These are phyloP conservation scores for Phialemoniopsis sp. DNA, from an alignment of 2,329 filamentous ascomycete species.

Conservation along the genomic window DNA sequence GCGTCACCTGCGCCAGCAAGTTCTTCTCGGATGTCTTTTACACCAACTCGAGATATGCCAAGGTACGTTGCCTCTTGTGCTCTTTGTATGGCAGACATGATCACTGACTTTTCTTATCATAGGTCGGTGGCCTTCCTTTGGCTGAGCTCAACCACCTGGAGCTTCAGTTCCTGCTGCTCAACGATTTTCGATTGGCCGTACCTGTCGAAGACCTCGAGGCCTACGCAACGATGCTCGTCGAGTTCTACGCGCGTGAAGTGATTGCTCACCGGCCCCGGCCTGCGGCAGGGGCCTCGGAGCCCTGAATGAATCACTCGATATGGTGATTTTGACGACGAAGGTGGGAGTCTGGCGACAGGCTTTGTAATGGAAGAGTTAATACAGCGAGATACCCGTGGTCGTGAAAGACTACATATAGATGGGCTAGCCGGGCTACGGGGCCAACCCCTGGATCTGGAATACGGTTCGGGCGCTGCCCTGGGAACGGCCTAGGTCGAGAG, in stretches of 20 bases:
- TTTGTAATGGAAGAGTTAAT: not conserved
- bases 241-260: constrained; percentile 93
- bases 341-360: not conserved
- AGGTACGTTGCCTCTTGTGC: constrained; percentile 55
- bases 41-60: constrained; percentile 97
- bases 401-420: constrained; percentile 3
- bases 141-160: constrained; percentile 94
- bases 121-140: constrained; percentile 92
- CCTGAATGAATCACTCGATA: not conserved
- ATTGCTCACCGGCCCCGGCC: constrained; percentile 38
- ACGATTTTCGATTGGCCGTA: constrained; percentile 91
- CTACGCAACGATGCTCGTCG: constrained; percentile 96
- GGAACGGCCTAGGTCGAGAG: too few species aligned
- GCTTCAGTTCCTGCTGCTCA: constrained; percentile 89
- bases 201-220: constrained; percentile 94
- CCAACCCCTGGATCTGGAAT: too few species aligned
- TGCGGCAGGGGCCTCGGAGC: not conserved
- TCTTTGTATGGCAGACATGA: not conserved
- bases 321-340: not conserved
- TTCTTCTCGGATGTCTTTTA: constrained; percentile 99
- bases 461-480: too few species aligned
- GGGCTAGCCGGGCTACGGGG: constrained; percentile 5
- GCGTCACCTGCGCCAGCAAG: constrained; percentile 97
- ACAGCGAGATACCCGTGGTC: not conserved
- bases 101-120: not conserved